Evolutionary conservation across 2,329 filamentous ascomycete species (phyloP).

Genomic region (Hirsutella minnesotensis): DNA sequence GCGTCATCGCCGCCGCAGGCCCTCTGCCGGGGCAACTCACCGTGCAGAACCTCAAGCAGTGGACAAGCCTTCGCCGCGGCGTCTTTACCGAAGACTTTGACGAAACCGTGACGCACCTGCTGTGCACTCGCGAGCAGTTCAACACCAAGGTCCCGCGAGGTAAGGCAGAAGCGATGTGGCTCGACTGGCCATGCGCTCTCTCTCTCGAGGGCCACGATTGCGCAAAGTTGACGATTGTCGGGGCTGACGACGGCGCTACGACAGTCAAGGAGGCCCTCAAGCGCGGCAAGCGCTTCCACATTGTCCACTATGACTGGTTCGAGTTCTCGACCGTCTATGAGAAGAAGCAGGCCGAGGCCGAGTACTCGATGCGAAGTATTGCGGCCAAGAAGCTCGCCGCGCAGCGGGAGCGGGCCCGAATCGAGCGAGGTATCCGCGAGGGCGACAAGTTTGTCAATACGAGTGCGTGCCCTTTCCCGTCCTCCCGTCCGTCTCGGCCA

Average conservation of each 20-base stretch:
- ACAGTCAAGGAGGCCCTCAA: slow-evolving; percentile 26
- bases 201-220: no score
- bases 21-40: slow-evolving; percentile 37
- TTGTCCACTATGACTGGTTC: slow-evolving; percentile 42
- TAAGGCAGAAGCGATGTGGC: no score
- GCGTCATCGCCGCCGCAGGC: slow-evolving; percentile 46
- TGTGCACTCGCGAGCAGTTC: slow-evolving; percentile 53
- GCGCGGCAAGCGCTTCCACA: slow-evolving; percentile 20
- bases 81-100: slow-evolving; percentile 38
- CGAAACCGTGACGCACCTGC: slow-evolving; percentile 56
- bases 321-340: slow-evolving; percentile 29
- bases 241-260: neutral
- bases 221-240: no score
- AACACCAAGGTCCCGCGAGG: slow-evolving; percentile 27
- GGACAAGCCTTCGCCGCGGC: slow-evolving; percentile 54
- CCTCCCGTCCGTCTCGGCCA: neutral
- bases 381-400: slow-evolving; percentile 17
- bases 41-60: slow-evolving; percentile 47
- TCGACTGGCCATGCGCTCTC: no score
- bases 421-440: slow-evolving; percentile 25
- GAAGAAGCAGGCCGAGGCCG: slow-evolving; percentile 16
- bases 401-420: slow-evolving; percentile 19
- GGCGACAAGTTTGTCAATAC: slow-evolving; percentile 34
- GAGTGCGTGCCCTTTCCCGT: slow-evolving; percentile 24
- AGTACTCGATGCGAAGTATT: slow-evolving; percentile 30